phyloP scores from a whole-genome alignment of 495 filamentous ascomycete species.

The Hypoxylon subgilvum region DNA sequence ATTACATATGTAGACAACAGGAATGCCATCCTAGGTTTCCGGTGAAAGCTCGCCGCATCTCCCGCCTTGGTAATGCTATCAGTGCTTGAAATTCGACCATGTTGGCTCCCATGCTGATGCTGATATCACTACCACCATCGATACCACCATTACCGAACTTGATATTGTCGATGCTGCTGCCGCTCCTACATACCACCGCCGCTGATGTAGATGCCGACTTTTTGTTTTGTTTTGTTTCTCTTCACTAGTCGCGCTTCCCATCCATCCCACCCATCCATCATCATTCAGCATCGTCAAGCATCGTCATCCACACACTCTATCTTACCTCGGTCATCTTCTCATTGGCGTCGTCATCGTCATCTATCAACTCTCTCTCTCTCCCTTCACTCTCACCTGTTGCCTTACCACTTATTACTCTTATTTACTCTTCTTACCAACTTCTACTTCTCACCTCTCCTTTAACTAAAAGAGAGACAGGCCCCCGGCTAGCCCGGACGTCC shows the following conservation, averaged over 20 bases:
- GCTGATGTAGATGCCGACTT: slow-evolving; percentile 25
- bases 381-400: neutral
- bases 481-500: slow-evolving; percentile 35
- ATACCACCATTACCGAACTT: too few relatives aligned
- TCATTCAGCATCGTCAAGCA: slow-evolving; percentile 7
- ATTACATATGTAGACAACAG: slow-evolving; percentile 32
- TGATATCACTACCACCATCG: slow-evolving; percentile 1
- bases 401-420: slow-evolving; percentile 10
- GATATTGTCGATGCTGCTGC: slow-evolving; percentile 4
- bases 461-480: slow-evolving; percentile 5
- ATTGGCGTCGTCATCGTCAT: neutral
- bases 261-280: neutral
- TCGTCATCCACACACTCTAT: neutral
- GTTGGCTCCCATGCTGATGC: slow-evolving; percentile 9
- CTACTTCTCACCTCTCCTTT: slow-evolving; percentile 1
- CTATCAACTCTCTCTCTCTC: neutral
- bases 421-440: neutral
- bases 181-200: neutral
- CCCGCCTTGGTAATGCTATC: slow-evolving; percentile 29
- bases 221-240: neutral
- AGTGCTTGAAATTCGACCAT: neutral
- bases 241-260: neutral
- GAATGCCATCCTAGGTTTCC: slow-evolving; percentile 37
- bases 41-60: slow-evolving; percentile 40
- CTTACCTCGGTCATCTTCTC: neutral